Evolutionary conservation across 2,329 filamentous ascomycete genomes (phyloP).

Genomic region (Colletotrichum sp.): DNA sequence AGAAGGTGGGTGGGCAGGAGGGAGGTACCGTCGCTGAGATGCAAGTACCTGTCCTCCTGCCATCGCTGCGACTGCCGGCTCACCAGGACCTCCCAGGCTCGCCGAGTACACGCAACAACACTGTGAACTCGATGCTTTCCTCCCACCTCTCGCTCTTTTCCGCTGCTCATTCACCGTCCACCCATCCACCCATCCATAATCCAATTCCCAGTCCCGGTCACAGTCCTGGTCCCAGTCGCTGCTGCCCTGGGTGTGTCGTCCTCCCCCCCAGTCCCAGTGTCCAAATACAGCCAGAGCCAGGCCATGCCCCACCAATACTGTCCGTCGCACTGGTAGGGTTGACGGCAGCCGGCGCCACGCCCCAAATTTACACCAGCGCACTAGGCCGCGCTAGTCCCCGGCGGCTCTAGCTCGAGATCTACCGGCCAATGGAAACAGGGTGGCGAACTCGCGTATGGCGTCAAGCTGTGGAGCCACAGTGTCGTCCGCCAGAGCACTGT

Average conservation of each 20-base stretch:
- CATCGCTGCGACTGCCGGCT: neutral
- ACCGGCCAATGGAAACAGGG: constrained; percentile 14
- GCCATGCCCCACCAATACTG: constrained; percentile 4
- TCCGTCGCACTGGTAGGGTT: constrained; percentile 18
- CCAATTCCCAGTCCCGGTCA: neutral
- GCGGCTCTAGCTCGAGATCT: constrained; percentile 7
- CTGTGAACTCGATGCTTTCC: neutral
- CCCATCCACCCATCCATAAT: neutral
- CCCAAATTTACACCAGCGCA: constrained; percentile 20
- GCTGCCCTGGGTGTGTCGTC: neutral
- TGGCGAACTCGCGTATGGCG: constrained; percentile 23
- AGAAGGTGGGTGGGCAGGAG: neutral
- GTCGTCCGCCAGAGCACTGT: neutral
- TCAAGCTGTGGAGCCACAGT: constrained; percentile 21
- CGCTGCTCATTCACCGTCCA: neutral
- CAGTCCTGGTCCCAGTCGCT: neutral
- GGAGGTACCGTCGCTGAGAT: neutral
- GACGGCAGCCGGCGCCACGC: constrained; percentile 21
- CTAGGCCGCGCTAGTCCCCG: constrained; percentile 10
- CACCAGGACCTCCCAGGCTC: neutral
- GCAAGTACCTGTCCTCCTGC: neutral
- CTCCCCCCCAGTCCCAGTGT: neutral
- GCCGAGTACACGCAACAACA: neutral
- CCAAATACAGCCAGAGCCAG: neutral
- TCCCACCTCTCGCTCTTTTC: neutral